These are phyloP conservation scores for Pichia exigua DNA, from an alignment of 805 yeast species.

Conservation along the genomic window DNA sequence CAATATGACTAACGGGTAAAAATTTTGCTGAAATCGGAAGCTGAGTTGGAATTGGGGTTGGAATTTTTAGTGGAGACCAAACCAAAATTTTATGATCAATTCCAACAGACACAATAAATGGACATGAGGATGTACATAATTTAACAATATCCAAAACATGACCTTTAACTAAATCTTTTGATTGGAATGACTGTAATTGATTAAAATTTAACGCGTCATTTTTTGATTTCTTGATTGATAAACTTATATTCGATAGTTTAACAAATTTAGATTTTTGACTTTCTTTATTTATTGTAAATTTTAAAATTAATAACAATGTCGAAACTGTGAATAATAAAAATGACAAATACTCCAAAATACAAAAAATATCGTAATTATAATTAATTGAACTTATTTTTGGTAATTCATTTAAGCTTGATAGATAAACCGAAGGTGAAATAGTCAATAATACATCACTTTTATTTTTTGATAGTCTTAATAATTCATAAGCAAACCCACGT, in stretches of 20 bases:
- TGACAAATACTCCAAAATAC: constrained; percentile 48
- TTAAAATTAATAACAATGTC: constrained; percentile 38
- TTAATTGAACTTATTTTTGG: constrained; percentile 14
- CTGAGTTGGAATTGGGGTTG: constrained; percentile 38
- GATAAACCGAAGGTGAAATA: background rate
- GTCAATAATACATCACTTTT: background rate
- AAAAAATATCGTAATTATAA: constrained; percentile 42
- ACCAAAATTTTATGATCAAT: constrained; percentile 63
- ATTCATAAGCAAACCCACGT: constrained; percentile 25
- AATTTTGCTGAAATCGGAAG: constrained; percentile 36
- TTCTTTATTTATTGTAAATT: constrained; percentile 26
- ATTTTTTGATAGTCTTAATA: constrained; percentile 9
- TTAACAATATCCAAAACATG: constrained; percentile 59
- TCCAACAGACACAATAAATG: constrained; percentile 64
- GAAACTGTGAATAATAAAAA: constrained; percentile 46
- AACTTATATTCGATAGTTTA: background rate
- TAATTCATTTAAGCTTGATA: constrained; percentile 11
- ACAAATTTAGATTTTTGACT: constrained; percentile 11
- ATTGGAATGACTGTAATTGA: constrained; percentile 15
- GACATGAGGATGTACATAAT: constrained; percentile 51
- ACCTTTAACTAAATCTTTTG: constrained; percentile 38
- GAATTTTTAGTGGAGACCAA: constrained; percentile 62
- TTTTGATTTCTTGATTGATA: background rate
- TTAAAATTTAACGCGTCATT: background rate
- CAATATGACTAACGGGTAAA: constrained; percentile 57